Evolutionary conservation across 106 monocot genomes (phyloP).

Genomic region (Hemerocallis citrina): DNA sequence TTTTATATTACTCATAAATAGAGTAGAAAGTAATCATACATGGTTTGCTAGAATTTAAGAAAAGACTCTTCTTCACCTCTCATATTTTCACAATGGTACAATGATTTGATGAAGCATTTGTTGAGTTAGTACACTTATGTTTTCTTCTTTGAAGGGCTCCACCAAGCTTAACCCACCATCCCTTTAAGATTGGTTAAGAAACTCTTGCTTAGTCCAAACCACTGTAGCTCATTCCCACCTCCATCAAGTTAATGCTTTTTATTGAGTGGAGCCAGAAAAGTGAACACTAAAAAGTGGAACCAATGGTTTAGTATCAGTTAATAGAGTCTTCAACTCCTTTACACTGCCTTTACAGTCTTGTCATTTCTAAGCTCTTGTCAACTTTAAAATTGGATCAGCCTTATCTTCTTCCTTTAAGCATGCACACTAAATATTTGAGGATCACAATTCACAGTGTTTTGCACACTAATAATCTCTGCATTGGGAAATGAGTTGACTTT

Average conservation of each 20-base stretch:
- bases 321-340: neutral
- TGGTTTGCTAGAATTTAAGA: neutral
- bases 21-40: neutral
- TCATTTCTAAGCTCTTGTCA: neutral
- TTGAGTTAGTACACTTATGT: constrained; percentile 1
- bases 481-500: too few relatives aligned
- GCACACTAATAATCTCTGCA: too few relatives aligned
- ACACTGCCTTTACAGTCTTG: constrained; percentile 3
- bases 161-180: neutral
- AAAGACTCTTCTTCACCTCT: neutral
- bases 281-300: neutral
- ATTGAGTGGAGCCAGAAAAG: neutral
- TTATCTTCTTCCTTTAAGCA: constrained; percentile 7
- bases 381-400: constrained; percentile 9
- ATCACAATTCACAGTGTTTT: too few relatives aligned
- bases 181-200: neutral
- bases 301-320: too few relatives aligned
- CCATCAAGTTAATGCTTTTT: neutral
- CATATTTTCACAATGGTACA: neutral
- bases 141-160: neutral
- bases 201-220: neutral
- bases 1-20: neutral
- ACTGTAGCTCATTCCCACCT: neutral
- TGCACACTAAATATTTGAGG: neutral
- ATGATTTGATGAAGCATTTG: neutral